Evolutionary conservation across 441 rosid species (phyloP), one percentile per base, ranked within the genome.

Genomic region (Daphne laureola): DNA sequence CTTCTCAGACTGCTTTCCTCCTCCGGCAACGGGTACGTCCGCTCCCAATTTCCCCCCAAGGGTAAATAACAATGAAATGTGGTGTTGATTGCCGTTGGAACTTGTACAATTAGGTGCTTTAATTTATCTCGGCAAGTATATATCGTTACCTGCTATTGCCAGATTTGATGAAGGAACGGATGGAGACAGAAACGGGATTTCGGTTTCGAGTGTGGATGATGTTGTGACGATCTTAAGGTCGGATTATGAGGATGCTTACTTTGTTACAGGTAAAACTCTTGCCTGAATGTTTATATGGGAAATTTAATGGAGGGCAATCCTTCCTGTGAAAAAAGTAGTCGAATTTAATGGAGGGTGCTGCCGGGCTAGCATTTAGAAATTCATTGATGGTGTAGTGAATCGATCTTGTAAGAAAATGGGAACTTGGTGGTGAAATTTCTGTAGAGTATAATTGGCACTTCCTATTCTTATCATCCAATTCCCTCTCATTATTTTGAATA

Each of bases 201-300:
- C 55, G 27, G 77, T 60, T 75, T 63, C 70, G 3, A 43, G 80
- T 54, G 47, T 70, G 53, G 86, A 78, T 55, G 91, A 78, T 61
- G 74, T 87, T 43, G 46, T 91, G 49, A 47, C 12, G 55, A 53
- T 79, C 47, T 78, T 91, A 49, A 69, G 57, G 72, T 66, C 69
- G 48, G 96, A 91, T 73, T 91, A 78, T 51, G 81, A 73, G 69
- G 82, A 80, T 73, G 86, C 88, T 26, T 88, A 91, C 71, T 91
- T 91, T 73, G 87, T 88, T 53, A 83, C 93, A 46, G 98, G 98
- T 87, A 55, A 4, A 31, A 31, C 38, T 31, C 9, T 31, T 31
- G 38, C 11, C 11, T 31, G 38, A 31, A 31, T 31, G 38, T 31
- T 31, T 21, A 21, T 21, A 21, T 21, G 25, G 25, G n/a, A n/a